Evolutionary conservation across 2,329 filamentous ascomycete genomes (phyloP).

Genomic region (Ophiostoma novo-ulmi): DNA sequence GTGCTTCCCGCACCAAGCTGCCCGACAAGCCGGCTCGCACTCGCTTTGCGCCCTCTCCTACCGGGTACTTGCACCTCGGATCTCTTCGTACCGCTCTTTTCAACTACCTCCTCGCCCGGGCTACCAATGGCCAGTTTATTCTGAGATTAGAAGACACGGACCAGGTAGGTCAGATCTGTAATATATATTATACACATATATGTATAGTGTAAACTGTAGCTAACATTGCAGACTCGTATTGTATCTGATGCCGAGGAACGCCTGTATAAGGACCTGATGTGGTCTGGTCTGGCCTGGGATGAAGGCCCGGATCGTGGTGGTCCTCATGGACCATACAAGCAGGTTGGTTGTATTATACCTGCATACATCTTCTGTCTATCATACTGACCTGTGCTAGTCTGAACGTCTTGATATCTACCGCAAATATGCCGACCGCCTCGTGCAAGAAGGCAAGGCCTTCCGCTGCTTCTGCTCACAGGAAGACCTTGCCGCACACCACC

Average conservation of each 20-base stretch:
- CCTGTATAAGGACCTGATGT: constrained; percentile 73
- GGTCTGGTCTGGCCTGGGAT: constrained; percentile 89
- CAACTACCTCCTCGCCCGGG: constrained; percentile 85
- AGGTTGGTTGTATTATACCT: constrained; percentile 48
- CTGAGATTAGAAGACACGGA: constrained; percentile 94
- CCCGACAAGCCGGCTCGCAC: constrained; percentile 62
- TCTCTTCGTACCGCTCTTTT: constrained; percentile 90
- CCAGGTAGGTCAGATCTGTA: constrained; percentile 50
- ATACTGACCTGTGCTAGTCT: constrained; percentile 50
- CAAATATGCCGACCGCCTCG: constrained; percentile 61
- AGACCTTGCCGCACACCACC: constrained; percentile 62
- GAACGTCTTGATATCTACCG: constrained; percentile 70
- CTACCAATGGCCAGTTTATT: constrained; percentile 84
- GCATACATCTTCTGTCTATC: neutral
- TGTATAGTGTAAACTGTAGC: neutral
- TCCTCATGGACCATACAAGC: constrained; percentile 77
- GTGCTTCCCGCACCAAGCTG: constrained; percentile 8
- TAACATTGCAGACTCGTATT: constrained; percentile 62
- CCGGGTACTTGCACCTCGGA: constrained; percentile 86
- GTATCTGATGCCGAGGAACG: constrained; percentile 72
- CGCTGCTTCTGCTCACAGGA: constrained; percentile 84
- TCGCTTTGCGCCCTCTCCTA: constrained; percentile 92
- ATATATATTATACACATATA: neutral
- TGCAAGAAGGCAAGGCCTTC: constrained; percentile 72
- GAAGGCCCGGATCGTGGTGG: constrained; percentile 84